These are phyloP conservation scores for Teratosphaeria zuluensis DNA, from an alignment of 2,329 filamentous ascomycete species.

Conservation along the genomic window DNA sequence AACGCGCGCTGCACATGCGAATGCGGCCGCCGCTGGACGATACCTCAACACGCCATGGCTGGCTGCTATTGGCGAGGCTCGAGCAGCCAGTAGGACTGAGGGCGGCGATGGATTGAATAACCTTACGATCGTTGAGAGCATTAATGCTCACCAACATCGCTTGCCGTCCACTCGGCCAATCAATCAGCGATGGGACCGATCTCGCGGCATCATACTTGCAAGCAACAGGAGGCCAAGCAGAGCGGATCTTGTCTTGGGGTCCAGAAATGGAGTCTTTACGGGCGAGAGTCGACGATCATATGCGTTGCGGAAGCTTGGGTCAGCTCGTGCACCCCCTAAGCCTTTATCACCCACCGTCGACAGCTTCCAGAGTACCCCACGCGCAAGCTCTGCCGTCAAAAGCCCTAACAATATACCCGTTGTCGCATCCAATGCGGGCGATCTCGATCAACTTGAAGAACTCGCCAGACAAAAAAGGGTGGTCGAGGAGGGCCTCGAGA, in stretches of 20 bases:
- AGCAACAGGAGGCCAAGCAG: constrained; percentile 3
- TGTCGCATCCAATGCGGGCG: background rate
- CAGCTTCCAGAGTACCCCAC: background rate
- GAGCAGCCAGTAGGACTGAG: background rate
- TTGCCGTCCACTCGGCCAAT: constrained; percentile 18
- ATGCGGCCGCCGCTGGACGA: constrained; percentile 1
- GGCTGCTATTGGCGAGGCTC: background rate
- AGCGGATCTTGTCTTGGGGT: background rate
- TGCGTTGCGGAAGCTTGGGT: background rate
- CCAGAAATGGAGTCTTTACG: background rate
- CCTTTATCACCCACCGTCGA: background rate
- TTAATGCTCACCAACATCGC: constrained; percentile 3
- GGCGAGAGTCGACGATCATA: background rate
- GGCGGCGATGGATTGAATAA: background rate
- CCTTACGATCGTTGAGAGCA: background rate
- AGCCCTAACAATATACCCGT: background rate
- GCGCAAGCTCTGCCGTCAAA: background rate
- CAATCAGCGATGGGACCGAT: constrained; percentile 20
- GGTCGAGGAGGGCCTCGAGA: background rate
- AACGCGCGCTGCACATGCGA: background rate
- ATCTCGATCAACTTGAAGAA: background rate
- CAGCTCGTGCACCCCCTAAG: background rate
- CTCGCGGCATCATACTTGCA: constrained; percentile 14
- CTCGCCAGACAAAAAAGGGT: background rate
- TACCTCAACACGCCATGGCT: background rate